These are phyloP conservation scores for Tetradesmus lagerheimii DNA, from an alignment of 139 green algal species.

Conservation along the genomic window DNA sequence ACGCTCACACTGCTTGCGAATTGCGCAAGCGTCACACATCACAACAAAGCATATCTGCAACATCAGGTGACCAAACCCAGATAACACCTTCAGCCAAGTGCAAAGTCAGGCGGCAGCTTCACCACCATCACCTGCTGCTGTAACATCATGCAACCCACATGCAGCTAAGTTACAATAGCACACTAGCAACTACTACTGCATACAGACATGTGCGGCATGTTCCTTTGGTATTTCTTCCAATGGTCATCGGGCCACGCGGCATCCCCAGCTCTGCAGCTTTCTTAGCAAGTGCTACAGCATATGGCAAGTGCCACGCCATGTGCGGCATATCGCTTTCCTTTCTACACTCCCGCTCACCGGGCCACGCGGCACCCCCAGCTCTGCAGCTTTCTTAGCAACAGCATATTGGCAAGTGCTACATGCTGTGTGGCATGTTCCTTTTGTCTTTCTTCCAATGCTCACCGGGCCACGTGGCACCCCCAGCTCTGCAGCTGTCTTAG, in stretches of 20 bases:
- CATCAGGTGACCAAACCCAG: not conserved
- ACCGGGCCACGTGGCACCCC: constrained; percentile 65
- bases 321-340: too few relatives aligned
- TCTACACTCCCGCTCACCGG: constrained; percentile 46
- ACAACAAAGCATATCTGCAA: not conserved
- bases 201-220: too few relatives aligned
- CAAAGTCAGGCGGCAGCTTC: too few relatives aligned
- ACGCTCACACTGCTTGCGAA: too few relatives aligned
- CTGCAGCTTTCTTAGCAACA: not conserved
- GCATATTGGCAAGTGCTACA: not conserved
- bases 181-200: too few relatives aligned
- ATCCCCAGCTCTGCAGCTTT: too few relatives aligned
- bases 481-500: constrained; percentile 79
- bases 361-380: constrained; percentile 76
- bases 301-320: too few relatives aligned
- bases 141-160: not conserved
- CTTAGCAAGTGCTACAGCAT: too few relatives aligned
- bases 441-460: not conserved
- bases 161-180: not conserved
- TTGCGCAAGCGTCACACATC: not conserved
- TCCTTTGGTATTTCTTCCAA: not conserved
- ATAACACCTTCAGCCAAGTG: too few relatives aligned
- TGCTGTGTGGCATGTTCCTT: too few relatives aligned
- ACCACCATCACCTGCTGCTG: too few relatives aligned
- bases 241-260: not conserved